phyloP scores from a whole-genome alignment of 176 grass and related monocot species.

The Zoysia pacifica region DNA sequence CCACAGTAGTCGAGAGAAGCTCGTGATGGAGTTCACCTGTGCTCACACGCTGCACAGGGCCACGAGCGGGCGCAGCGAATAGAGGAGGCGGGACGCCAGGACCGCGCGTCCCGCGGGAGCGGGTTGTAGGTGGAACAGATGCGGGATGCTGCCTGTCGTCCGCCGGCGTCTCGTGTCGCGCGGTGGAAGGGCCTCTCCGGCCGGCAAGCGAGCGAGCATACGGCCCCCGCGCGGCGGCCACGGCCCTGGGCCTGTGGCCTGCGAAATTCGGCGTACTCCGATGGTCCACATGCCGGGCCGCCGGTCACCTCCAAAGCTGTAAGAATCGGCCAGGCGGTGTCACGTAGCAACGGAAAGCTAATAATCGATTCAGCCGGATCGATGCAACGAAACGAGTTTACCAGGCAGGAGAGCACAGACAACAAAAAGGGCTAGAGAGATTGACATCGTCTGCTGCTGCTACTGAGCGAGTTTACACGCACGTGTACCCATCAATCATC shows the following conservation, averaged over 20 bases:
- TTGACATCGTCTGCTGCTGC: neutral
- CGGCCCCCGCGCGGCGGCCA: neutral
- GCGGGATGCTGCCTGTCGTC: neutral
- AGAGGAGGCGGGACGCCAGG: no score
- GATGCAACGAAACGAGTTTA: neutral
- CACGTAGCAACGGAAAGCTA: conserved; percentile 8
- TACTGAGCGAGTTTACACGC: neutral
- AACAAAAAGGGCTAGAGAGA: neutral
- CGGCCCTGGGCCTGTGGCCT: neutral
- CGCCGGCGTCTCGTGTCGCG: neutral
- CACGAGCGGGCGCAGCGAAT: neutral
- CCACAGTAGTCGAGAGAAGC: neutral
- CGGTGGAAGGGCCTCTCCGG: neutral
- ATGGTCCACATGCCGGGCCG: neutral
- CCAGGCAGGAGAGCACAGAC: no score
- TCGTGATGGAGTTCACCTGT: neutral
- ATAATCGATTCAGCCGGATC: neutral
- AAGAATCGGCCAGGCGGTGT: neutral
- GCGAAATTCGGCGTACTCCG: neutral
- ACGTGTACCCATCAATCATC: neutral
- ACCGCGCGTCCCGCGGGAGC: no score
- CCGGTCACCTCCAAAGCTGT: conserved; percentile 6
- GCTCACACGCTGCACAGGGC: neutral
- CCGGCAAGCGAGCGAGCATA: neutral
- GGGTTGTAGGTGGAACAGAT: neutral